Evolutionary conservation across 2,329 filamentous ascomycete species (phyloP), one percentile per base, ranked within the genome.

Genomic region (Neonectria hederae): DNA sequence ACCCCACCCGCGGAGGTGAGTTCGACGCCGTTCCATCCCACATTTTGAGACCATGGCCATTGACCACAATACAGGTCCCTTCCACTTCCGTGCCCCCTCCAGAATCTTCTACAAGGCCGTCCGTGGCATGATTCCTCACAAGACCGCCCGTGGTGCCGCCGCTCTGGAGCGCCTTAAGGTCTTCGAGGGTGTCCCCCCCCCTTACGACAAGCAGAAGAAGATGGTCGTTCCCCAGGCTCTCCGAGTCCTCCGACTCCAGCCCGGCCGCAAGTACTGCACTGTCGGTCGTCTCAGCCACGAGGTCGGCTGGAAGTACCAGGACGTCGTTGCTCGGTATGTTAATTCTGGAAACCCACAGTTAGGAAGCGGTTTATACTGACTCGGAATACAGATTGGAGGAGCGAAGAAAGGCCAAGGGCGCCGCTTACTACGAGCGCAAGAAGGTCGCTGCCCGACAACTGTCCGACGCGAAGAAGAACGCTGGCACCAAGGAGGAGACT

Each of bases 81-180:
- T 98, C 94, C 96, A 99, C 87, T 98, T 97, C 94, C 96, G 96
- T 83, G 94, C 95, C 78, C 96, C 96, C 72, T 97, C 94, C 79
- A 92, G 97, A 86, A 97, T 99, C 89, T 97, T 99, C 92, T 99
- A 97, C 92, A 97, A 97, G 92, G 94, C 96, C 82, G 93, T 99
- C 86, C 95, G 96, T 84, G 96, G 96, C 84, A 99, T 99, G 96
- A 97, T 99, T 76, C 96, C 96, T 81, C 96, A 99, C 93, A 99
- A 99, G 93, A 99, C 96, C 76, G 90, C 96, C 83, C 95, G 96
- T 81, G 96, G 96, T 86, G 92, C 93, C 78, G 95, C 95, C 78
- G 96, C 96, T 77, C 85, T 99, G 82, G 94, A 98, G 90, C 92
- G 96, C 85, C 92, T 99, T 76, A 99, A 99, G 94, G 94, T 97